Base-by-base conservation (phyloP, 352 stramenopile species). In the Blastocystis sp. region DNA sequence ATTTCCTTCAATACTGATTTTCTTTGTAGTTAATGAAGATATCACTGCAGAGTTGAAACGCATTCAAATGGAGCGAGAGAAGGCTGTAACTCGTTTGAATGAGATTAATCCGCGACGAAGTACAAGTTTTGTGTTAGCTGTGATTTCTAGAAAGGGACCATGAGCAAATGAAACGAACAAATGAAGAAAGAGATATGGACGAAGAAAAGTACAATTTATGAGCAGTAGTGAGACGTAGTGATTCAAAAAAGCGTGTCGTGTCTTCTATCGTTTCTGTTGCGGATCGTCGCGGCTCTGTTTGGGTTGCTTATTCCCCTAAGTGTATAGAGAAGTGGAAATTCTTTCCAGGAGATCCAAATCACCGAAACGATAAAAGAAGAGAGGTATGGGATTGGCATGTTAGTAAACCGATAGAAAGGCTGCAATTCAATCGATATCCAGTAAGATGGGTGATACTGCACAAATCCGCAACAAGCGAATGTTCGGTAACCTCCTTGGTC, bases 81-180 rank as follows among this genome's bases (percentile, higher is more conserved):
- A 81, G n/a, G 62, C 33, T 51, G n/a, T 35, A 40, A 60, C 5
- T 48, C 70, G 44, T 59, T 40, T 81, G 27, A 81, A 81, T 60
- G 70, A 81, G 22, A 81, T 81, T 60, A 64, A 81, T 40, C 70
- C 70, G 17, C 42, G 51, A 64, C 60, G 70, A 81, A 81, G 70
- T 81, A n/a, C 2, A 0, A 5, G 37, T 59, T 19, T 30, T 22
- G 22, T 44, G 7, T 30, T 13, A 4, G 24, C 13, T 40, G 42
- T 30, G 6, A 81, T 81, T 59, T 64, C 19, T 81, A 81, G 70
- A 81, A 51, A 81, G 70, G 62, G 70, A 81, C 44, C 70, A 56
- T 9, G 51, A 64, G 19, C 44, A 81, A 27, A n/a, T 35, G 6
- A 42, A 42, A 17, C 54, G 22, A 27, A 19, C 5, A 48, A 64